Evolutionary conservation across 106 monocot genomes (phyloP).

Genomic region (Dioscorea dumetorum): DNA sequence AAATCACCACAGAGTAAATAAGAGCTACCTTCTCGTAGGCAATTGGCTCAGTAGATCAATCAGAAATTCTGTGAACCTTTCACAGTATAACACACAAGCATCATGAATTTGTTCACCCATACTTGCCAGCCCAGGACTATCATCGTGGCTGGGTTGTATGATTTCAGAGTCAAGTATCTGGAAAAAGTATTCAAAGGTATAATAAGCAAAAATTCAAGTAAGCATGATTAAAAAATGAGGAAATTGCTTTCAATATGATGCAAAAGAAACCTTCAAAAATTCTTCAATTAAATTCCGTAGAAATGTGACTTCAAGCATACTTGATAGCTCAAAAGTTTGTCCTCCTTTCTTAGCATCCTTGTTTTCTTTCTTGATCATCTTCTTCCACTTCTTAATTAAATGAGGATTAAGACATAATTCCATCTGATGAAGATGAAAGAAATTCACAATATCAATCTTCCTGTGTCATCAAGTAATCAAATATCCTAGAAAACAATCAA

Average conservation of each 20-base stretch:
- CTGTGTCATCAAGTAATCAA: neutral
- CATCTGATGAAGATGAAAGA: conserved; percentile 45
- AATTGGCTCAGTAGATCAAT: conserved; percentile 98
- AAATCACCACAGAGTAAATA: neutral
- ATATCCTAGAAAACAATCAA: neutral
- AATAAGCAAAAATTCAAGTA: neutral
- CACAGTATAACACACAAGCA: conserved; percentile 84
- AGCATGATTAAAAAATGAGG: neutral
- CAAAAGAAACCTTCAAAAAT: conserved; percentile 65
- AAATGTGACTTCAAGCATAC: conserved; percentile 67
- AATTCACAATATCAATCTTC: neutral
- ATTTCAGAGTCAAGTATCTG: conserved; percentile 93
- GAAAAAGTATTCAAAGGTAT: conserved; percentile 3
- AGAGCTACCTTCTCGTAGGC: conserved; percentile 78
- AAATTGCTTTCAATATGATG: neutral
- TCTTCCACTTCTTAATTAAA: conserved; percentile 93
- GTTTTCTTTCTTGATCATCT: conserved; percentile 72
- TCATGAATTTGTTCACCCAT: conserved; percentile 62
- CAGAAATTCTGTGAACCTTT: conserved; percentile 94
- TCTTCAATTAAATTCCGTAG: conserved; percentile 87
- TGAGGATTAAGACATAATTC: conserved; percentile 90
- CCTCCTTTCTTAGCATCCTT: conserved; percentile 80
- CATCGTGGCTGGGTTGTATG: conserved; percentile 28
- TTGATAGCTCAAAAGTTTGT: conserved; percentile 49
- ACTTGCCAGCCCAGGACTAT: conserved; percentile 21